Base-by-base conservation (phyloP, 768 basidiomycete genomes). In the Glaciozyma antarctica region DNA sequence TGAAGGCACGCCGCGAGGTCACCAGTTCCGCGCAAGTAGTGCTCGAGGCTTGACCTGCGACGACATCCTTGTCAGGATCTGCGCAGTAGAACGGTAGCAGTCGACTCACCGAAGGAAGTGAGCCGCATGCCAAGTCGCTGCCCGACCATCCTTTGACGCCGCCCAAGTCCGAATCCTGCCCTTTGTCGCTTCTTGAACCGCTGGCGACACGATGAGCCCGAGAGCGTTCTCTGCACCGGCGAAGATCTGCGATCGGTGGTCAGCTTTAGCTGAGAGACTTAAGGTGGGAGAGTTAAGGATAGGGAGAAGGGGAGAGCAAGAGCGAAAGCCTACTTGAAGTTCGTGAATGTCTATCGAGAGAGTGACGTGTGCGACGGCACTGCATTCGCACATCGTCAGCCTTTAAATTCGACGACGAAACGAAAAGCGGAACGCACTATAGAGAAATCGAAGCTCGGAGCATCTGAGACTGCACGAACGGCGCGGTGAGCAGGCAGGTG, bases 301-400 rank as follows among this genome's bases (percentile, higher is more conserved):
- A 32, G 32, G 32, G 32, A 32, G 32, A 32, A 32, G 32, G 38
- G 38, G 38, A 41, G 38, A 12, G 38, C 8, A 15, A 12, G 38
- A 41, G 38, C 8, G 12, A 41, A 41, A 10, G 38, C 38, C 32
- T 32, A 15, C 38, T 13, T 41, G 38, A 43, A 19, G 59, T 64
- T 73, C 72, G 61, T 71, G 68, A 49, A 70, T 67, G 65, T 73
- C 72, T 54, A 73, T 68, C 34, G 65, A 65, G 59, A 73, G 64
- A 4, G 72, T 71, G 58, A 69, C 64, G 45, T 73, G 72, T 1
- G 72, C 72, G 43, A 58, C 30, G 17, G 38, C 38, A 41, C 38
- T 41, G 57, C 57, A 24, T 58, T 24, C 24, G 30, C 16, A 13
- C 5, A 57, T 5, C n/a, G 6, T 24, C 7, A 52, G n/a, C 22